Evolutionary conservation across 2,329 filamentous ascomycete genomes (phyloP).

Genomic region (Aspergillus hiratsukae): DNA sequence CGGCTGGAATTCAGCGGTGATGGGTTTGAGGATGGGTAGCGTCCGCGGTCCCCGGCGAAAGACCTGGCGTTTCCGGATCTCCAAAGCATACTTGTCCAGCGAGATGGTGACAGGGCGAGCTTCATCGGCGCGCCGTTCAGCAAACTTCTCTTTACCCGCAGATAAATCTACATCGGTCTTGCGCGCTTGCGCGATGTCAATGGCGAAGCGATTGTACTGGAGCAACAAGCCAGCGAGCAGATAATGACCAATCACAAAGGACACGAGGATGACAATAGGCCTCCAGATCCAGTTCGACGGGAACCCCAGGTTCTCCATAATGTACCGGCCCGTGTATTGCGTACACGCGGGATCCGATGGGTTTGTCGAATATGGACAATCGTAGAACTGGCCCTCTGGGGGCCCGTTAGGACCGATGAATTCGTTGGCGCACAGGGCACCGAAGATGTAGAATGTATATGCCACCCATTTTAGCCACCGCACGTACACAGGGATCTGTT

Average conservation of each 20-base stretch:
- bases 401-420: conserved; percentile 46
- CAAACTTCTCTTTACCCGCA: conserved; percentile 67
- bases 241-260: conserved; percentile 62
- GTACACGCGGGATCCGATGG: conserved; percentile 60
- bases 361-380: conserved; percentile 63
- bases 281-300: conserved; percentile 63
- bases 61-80: conserved; percentile 57
- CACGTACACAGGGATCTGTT: conserved; percentile 71
- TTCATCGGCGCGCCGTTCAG: conserved; percentile 48
- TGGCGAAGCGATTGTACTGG: conserved; percentile 61
- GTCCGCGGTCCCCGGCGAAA: conserved; percentile 42
- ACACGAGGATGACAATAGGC: conserved; percentile 60
- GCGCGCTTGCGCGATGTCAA: conserved; percentile 63
- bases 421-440: conserved; percentile 67
- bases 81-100: conserved; percentile 60
- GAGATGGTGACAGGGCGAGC: conserved; percentile 61
- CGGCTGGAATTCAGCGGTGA: conserved; percentile 63
- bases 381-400: conserved; percentile 61
- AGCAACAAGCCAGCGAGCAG: conserved; percentile 58
- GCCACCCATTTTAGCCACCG: conserved; percentile 62
- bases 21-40: conserved; percentile 58
- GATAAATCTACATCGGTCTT: conserved; percentile 58
- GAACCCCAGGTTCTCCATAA: conserved; percentile 66
- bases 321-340: conserved; percentile 64
- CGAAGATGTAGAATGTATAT: conserved; percentile 57